These are phyloP conservation scores for Dactylellina sp. DNA, from an alignment of 2,329 filamentous ascomycete species.

Conservation along the genomic window DNA sequence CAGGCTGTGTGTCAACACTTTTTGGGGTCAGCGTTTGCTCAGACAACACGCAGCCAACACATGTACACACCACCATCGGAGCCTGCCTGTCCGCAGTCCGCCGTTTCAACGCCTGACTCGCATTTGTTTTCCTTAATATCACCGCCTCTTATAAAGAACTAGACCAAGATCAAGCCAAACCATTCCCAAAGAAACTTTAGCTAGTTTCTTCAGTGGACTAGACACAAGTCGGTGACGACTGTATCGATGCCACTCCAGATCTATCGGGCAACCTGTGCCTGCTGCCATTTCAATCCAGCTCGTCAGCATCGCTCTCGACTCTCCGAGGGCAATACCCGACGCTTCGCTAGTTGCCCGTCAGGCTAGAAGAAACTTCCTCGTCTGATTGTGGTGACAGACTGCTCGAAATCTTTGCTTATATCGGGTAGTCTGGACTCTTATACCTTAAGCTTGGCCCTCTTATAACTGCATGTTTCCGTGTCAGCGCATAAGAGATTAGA, in stretches of 20 bases:
- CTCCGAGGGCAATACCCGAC: background rate
- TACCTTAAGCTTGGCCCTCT: background rate
- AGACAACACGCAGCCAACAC: background rate
- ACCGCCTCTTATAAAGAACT: too few relatives aligned
- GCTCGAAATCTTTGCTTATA: background rate
- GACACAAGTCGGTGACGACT: too few relatives aligned
- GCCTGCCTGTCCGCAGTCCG: background rate
- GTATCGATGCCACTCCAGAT: too few relatives aligned
- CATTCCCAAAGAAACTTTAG: background rate
- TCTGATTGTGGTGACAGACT: slow-evolving; percentile 8
- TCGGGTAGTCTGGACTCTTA: background rate
- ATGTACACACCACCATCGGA: background rate
- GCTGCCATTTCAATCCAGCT: background rate
- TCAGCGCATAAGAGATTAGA: slow-evolving; percentile 12
- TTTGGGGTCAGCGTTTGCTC: slow-evolving; percentile 31
- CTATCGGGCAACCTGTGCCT: too few relatives aligned
- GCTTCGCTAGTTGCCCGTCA: background rate
- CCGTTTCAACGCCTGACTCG: slow-evolving; percentile 12
- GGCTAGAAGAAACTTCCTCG: background rate
- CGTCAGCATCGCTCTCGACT: background rate
- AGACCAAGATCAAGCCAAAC: too few relatives aligned
- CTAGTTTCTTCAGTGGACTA: background rate
- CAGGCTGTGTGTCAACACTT: slow-evolving; percentile 42
- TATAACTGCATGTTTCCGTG: slow-evolving; percentile 13
- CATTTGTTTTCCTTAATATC: too few relatives aligned